Evolutionary conservation across 768 basidiomycete genomes (phyloP).

Genomic region (Tulasnella sp.): DNA sequence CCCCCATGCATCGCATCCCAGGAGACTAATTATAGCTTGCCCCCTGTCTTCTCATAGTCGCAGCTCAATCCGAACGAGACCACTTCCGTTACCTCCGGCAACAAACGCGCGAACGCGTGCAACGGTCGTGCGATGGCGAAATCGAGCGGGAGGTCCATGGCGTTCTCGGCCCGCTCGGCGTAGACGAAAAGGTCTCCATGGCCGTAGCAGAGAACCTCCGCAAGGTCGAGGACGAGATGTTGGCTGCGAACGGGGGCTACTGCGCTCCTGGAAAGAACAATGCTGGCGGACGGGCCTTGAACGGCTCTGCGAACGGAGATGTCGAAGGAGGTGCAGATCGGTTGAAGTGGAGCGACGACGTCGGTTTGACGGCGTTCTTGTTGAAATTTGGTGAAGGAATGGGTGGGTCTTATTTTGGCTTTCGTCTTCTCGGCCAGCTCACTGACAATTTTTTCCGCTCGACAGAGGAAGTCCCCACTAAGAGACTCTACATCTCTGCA

Average conservation of each 20-base stretch:
- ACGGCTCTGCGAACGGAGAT: slow-evolving; percentile 18
- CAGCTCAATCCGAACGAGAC: slow-evolving; percentile 94
- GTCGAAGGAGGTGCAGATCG: slow-evolving; percentile 48
- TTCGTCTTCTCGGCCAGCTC: background rate
- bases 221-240: slow-evolving; percentile 53
- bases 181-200: slow-evolving; percentile 75
- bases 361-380: slow-evolving; percentile 89
- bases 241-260: slow-evolving; percentile 30
- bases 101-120: slow-evolving; percentile 75
- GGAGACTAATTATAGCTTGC: background rate
- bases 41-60: slow-evolving; percentile 44
- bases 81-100: slow-evolving; percentile 79
- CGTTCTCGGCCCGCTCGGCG: slow-evolving; percentile 83
- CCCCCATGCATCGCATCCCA: background rate
- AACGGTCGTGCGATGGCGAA: slow-evolving; percentile 86
- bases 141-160: slow-evolving; percentile 93
- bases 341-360: slow-evolving; percentile 65
- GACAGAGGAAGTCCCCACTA: slow-evolving; percentile 81
- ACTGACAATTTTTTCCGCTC: slow-evolving; percentile 12
- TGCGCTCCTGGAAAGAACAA: slow-evolving; percentile 12
- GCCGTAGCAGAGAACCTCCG: slow-evolving; percentile 73
- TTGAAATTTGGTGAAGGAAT: slow-evolving; percentile 94
- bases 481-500: slow-evolving; percentile 82
- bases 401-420: slow-evolving; percentile 47
- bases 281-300: slow-evolving; percentile 27